phyloP scores from a whole-genome alignment of 83 land plant genomes.

The Diphasiastrum complanatum region DNA sequence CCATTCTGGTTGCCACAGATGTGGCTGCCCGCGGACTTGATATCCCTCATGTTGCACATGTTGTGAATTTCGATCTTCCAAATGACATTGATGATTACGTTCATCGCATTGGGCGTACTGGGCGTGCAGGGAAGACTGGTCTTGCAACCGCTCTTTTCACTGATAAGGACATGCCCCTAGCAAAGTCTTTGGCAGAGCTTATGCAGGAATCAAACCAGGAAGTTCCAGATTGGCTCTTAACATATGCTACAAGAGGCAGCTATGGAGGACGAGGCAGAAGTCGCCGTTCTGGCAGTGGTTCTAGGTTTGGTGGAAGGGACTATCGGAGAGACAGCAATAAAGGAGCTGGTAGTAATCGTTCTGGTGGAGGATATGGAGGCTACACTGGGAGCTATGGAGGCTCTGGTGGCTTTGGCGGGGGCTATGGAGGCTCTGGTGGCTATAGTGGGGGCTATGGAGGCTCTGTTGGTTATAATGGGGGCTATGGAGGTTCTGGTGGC shows the following conservation, averaged over 20 bases:
- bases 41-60: conserved; percentile 57
- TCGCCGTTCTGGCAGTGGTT: conserved; percentile 42
- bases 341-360: too few relatives aligned
- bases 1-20: conserved; percentile 50
- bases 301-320: conserved; percentile 50
- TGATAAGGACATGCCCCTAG: conserved; percentile 39
- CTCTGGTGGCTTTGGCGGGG: too few relatives aligned
- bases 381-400: too few relatives aligned
- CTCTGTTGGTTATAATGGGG: too few relatives aligned
- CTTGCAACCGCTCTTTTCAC: conserved; percentile 52
- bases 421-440: too few relatives aligned
- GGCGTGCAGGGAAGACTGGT: conserved; percentile 55
- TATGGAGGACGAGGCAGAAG: conserved; percentile 28
- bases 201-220: conserved; percentile 58
- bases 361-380: too few relatives aligned
- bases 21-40: conserved; percentile 68
- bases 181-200: conserved; percentile 45
- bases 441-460: too few relatives aligned
- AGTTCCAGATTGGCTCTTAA: conserved; percentile 47
- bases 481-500: too few relatives aligned
- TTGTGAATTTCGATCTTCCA: conserved; percentile 56
- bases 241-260: conserved; percentile 32
- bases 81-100: conserved; percentile 55
- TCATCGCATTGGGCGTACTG: conserved; percentile 48
- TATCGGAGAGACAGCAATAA: conserved; percentile 31